A percentile compares a stretch with the other conserved stretches of the same genome.
Conservation (phyloP, 2,329 filamentous ascomycete genomes). For the Macrophomina phaseolina region DNA sequence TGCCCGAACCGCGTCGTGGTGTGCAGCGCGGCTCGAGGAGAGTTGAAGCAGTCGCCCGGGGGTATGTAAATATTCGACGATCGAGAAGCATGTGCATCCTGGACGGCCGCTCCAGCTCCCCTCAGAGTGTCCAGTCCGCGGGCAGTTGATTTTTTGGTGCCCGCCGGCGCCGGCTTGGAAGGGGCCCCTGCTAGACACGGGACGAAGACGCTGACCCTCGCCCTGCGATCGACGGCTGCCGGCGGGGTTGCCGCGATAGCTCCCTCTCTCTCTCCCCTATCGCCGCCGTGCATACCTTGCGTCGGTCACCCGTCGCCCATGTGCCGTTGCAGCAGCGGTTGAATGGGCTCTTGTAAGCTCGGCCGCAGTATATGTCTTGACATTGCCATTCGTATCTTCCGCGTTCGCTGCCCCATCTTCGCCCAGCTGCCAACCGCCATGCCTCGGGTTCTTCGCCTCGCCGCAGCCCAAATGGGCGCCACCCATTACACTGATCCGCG, state of each 20-base stretch:
- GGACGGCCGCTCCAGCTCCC: too few relatives aligned
- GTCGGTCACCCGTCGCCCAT: background rate
- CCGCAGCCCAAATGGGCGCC: conserved; percentile 60
- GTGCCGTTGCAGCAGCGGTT: background rate
- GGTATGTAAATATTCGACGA: too few relatives aligned
- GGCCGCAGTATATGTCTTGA: background rate
- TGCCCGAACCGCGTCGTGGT: background rate
- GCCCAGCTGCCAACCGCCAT: conserved; percentile 32
- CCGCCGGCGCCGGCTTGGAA: too few relatives aligned
- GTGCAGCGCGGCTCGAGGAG: too few relatives aligned
- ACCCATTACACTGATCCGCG: conserved; percentile 50
- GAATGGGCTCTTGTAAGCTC: background rate
- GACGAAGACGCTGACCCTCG: too few relatives aligned
- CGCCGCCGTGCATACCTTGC: background rate
- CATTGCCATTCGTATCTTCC: background rate
- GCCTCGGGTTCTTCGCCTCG: conserved; percentile 51
- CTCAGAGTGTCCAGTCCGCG: too few relatives aligned
- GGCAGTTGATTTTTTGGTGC: too few relatives aligned
- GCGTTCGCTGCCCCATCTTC: too few relatives aligned
- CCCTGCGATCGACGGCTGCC: conserved; percentile 8
- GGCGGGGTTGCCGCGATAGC: conserved; percentile 13
- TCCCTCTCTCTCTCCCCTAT: background rate
- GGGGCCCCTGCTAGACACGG: background rate
- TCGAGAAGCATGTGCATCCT: too few relatives aligned
- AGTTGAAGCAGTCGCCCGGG: too few relatives aligned